Evolutionary conservation across 73 alveolate species (phyloP).

Genomic region (Paramecium biaurelia): DNA sequence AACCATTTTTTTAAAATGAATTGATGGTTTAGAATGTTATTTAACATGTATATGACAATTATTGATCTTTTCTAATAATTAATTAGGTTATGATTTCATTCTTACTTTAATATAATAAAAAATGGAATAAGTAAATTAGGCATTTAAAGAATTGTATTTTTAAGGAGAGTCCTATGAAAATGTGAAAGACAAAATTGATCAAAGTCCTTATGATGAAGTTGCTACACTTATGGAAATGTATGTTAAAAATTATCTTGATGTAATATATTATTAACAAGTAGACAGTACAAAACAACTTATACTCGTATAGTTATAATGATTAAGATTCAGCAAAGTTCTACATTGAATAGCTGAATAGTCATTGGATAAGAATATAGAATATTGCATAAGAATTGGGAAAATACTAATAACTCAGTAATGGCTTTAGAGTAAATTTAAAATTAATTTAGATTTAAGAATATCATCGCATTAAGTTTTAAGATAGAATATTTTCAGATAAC

Average conservation of each 20-base stretch:
- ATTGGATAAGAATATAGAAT: background rate
- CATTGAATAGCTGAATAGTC: background rate
- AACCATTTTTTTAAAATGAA: background rate
- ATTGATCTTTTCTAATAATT: background rate
- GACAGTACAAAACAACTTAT: background rate
- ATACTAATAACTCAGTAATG: background rate
- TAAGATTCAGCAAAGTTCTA: background rate
- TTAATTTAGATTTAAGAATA: background rate
- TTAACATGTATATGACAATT: background rate
- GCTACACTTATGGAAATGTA: background rate
- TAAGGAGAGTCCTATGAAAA: background rate
- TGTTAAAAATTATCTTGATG: background rate
- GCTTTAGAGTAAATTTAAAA: background rate
- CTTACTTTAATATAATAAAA: background rate
- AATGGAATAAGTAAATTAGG: background rate
- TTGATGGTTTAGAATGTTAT: background rate
- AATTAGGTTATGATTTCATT: background rate
- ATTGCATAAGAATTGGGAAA: background rate
- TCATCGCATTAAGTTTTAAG: background rate
- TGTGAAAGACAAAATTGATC: background rate
- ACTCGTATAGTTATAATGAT: background rate
- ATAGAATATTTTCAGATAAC: background rate
- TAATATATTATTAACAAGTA: background rate
- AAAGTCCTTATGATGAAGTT: background rate
- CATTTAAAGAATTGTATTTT: background rate